phyloP scores from a whole-genome alignment of 257 asterid species.

The Salvia splendens region DNA sequence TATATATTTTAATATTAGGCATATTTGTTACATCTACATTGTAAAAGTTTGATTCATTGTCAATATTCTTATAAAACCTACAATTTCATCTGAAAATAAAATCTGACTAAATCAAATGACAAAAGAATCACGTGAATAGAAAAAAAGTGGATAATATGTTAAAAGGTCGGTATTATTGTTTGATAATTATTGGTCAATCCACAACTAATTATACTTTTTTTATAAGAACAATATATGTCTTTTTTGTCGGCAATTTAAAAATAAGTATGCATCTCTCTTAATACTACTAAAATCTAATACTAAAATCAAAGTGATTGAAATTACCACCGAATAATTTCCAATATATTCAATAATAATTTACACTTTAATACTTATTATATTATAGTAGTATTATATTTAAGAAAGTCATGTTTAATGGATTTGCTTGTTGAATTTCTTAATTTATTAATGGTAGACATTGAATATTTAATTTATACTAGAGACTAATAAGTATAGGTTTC shows the following conservation, averaged over 20 bases:
- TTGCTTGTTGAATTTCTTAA: too few species aligned
- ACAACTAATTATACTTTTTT: not conserved
- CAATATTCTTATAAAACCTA: not conserved
- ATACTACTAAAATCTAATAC: too few species aligned
- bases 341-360: too few species aligned
- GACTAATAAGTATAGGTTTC: too few species aligned
- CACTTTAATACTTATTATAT: too few species aligned
- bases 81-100: not conserved
- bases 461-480: too few species aligned
- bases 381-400: too few species aligned
- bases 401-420: too few species aligned
- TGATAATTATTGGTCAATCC: slow-evolving; percentile 16
- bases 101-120: not conserved
- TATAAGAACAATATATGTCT: not conserved
- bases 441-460: too few species aligned
- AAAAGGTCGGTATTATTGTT: not conserved
- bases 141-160: slow-evolving; percentile 12
- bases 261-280: not conserved
- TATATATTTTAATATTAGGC: too few species aligned
- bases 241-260: not conserved
- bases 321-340: too few species aligned
- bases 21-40: not conserved
- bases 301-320: too few species aligned
- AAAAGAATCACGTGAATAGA: slow-evolving; percentile 25
- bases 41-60: slow-evolving; percentile 3